Base-by-base conservation (phyloP, 352 stramenopile species). In the Globisporangium abappressorium region DNA sequence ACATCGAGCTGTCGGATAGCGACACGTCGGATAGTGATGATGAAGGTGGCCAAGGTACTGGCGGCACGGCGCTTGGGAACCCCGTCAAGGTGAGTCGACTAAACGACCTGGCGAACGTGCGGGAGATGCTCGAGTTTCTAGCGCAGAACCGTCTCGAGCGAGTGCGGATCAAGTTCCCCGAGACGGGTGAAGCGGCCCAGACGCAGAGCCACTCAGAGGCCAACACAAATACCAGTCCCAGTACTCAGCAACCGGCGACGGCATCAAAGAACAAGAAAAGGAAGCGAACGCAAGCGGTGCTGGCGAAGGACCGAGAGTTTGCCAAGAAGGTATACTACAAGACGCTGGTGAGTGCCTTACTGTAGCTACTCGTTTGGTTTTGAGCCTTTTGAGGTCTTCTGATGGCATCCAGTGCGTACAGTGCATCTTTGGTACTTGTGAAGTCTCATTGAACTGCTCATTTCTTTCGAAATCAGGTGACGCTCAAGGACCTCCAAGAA, bases 271-370 rank as follows among this genome's bases (percentile, higher is more conserved):
- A 15, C 9, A 60, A 53, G 33, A 66, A 66, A 20, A 38, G 62
- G n/a, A 28, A n/a, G 34, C 62, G 62, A 2, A 15, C 62, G 6
- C 24, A n/a, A 1, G 14, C 18, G 9, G 36, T 28, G 26, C 36
- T 36, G 22, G 51, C 18, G 33, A 57, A 55, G 20, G 62, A 56
- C 22, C 62, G 62, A 3, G 53, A 5, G 15, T 67, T 67, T 53
- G 51, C 62, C 34, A 67, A 67, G 49, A 57, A 36, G 34, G 36
- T 47, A 7, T 67, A 67, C 62, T 67, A 67, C 62, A 26, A 67
- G 51, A 67, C 51, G 24, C 51, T 67, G 51, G 62, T 67, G 43
- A 9, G 43, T 26, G 20, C 18, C 4, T 14, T 4, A 7, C 28
- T 46, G 22, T 9, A n/a, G 14, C 18, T n/a, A 14, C 41, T 8